phyloP scores from a whole-genome alignment of 2,329 filamentous ascomycete species.

The Didymella lethalis region DNA sequence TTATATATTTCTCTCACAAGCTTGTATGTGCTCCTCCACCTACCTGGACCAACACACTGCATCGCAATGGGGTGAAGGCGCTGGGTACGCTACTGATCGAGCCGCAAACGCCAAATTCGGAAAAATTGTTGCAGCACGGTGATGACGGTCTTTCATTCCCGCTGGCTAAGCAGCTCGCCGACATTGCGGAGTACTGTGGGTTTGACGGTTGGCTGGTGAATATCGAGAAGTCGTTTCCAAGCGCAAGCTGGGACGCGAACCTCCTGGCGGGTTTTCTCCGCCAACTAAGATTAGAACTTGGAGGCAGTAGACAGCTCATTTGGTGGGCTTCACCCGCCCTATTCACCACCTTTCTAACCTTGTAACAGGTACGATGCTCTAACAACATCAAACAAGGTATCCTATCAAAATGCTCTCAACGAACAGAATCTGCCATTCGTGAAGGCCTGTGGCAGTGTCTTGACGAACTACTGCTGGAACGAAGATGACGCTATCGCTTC shows the following conservation, averaged over 20 bases:
- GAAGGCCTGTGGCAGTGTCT: conserved; percentile 48
- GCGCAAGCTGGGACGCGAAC: conserved; percentile 39
- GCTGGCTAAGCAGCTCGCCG: conserved; percentile 50
- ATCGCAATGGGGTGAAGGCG: conserved; percentile 55
- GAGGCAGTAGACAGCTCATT: conserved; percentile 44
- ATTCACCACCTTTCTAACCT: background rate
- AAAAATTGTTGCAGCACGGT: conserved; percentile 37
- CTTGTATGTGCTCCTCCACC: conserved; percentile 56
- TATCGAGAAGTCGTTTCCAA: conserved; percentile 55
- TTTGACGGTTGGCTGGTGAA: conserved; percentile 60
- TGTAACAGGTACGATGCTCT: conserved; percentile 56
- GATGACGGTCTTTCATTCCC: conserved; percentile 38
- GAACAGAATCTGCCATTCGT: conserved; percentile 51
- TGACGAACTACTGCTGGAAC: conserved; percentile 59
- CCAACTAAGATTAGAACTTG: conserved; percentile 47
- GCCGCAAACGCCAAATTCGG: conserved; percentile 47
- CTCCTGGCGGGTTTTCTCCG: conserved; percentile 50
- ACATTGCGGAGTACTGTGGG: conserved; percentile 52
- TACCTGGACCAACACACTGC: conserved; percentile 57
- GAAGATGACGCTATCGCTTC: conserved; percentile 37
- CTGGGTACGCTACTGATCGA: conserved; percentile 57
- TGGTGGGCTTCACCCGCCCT: conserved; percentile 46
- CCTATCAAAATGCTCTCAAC: conserved; percentile 57
- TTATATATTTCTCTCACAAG: conserved; percentile 60
- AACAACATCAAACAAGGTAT: conserved; percentile 52